Base-by-base conservation (phyloP, 306 rosid genomes). In the Alnus glutinosa region DNA sequence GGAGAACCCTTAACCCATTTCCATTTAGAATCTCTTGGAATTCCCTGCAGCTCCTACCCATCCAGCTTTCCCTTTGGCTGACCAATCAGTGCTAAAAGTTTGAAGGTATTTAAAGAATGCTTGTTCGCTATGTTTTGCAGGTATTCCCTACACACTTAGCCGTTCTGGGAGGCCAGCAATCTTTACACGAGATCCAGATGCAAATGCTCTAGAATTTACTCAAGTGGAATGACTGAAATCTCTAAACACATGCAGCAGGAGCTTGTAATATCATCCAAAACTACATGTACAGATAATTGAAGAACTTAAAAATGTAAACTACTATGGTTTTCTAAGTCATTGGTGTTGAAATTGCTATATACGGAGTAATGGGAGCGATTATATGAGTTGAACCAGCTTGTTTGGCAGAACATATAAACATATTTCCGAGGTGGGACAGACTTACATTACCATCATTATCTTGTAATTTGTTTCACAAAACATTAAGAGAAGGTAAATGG, bases 121-220 rank as follows among this genome's bases (percentile, higher is more conserved):
- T 73, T 48, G 3, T 66, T 48, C 12, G 1, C 16, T 71, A 32
- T 19, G 39, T 51, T 15, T 15, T 79, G 84, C 86, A 95, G 98
- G 94, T 59, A 90, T 93, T 32, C 79, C 98, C 15, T 95, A 93
- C 85, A 95, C 98, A 8, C 99, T 93, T 59, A 91, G 99, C 83
- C 89, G 84, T 62, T 95, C 99, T 11, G 98, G 99, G 80, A 89
- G 99, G 87, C 98, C 99, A 9, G 99, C 99, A 32, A 91, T 95
- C 48, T 95, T 93, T 75, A 88, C 95, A 9, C 89, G 98, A 55
- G 98, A 91, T 82, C 98, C 98, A 2, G 97, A 94, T 81, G 85
- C 93, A 79, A 95, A 95, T 85, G 99, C 98, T 69, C 75, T 93
- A 46, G 99, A 95, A 77, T 95, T 95, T 84, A 90, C 98, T 30